Evolutionary conservation across 2,329 filamentous ascomycete species (phyloP), one percentile per base, ranked within the genome.

Genomic region (Thielaviopsis ethacetica): DNA sequence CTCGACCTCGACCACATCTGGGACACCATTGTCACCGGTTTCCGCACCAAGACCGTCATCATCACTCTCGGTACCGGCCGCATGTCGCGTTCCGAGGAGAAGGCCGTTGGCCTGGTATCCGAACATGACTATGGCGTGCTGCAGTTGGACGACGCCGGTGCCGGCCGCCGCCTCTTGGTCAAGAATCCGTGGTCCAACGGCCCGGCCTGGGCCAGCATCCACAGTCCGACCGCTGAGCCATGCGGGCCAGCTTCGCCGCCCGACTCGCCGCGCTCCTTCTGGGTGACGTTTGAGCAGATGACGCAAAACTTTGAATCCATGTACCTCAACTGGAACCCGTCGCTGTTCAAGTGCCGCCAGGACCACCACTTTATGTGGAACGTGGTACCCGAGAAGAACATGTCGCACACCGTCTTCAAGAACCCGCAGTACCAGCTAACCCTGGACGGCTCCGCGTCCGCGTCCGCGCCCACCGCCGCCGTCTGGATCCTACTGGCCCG

Each of bases 131-230:
- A 98, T 69, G 91, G 90, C 2, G 83, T 98, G 3, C 75, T 97
- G 57, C 84, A 93, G 61, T 76, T 98, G 68, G 83, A 87, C 62
- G 75, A 75, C 26, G 66, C 75, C 1, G 75, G 77, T 3, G 79
- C 79, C 1, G 80, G 80, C 62, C 81, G 83, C 24, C 77, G 85
- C 56, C 75, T 97, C 56, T 76, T 96, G 0, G 79, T 98, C 63
- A 98, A 98, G 71, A 98, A 98, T 66, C 93, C 93, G 1, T 98
- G 93, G 93, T 86, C 86, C 56, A 84, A 91, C 66, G 89, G 88
- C 7, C 56, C 59, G 47, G 30, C 62, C 24, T 60, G 62, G 61
- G 34, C 57, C 34, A 27, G 47, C 41, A 53, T 58, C 24, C 50
- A 57, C 9, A 47, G 50, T 21, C 6, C 34, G 2, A 24, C 26